A percentile compares a stretch with the other conserved stretches of the same genome.
Evolutionary conservation across 1,284 basidiomycete species (phyloP).

Genomic region (Tylopilus microsporus): DNA sequence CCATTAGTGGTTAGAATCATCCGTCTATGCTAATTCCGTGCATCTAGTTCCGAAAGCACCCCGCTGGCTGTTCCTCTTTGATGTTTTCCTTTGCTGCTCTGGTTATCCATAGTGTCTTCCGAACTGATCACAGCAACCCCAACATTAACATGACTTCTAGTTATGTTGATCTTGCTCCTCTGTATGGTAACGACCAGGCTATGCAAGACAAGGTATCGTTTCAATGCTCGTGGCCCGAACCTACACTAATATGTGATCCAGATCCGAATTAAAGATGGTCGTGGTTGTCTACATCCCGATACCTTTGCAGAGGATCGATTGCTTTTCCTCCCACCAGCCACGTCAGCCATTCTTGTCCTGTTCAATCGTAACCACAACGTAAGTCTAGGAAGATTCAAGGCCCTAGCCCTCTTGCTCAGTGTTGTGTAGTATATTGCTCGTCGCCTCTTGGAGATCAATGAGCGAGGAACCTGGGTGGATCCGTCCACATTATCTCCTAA

Average conservation of each 20-base stretch:
- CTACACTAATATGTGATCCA: slow-evolving; percentile 13
- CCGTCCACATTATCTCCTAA: slow-evolving; percentile 39
- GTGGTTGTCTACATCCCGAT: slow-evolving; percentile 65
- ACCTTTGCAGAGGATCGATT: slow-evolving; percentile 73
- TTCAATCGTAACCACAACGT: slow-evolving; percentile 88
- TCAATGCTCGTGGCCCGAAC: background rate
- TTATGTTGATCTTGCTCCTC: slow-evolving; percentile 78
- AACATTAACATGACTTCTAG: slow-evolving; percentile 82
- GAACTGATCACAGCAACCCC: slow-evolving; percentile 59
- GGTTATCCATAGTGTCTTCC: slow-evolving; percentile 78
- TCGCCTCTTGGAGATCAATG: slow-evolving; percentile 75
- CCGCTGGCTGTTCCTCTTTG: slow-evolving; percentile 69
- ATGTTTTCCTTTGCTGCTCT: slow-evolving; percentile 81
- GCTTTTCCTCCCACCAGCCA: slow-evolving; percentile 75
- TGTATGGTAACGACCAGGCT: slow-evolving; percentile 69
- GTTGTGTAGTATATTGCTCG: slow-evolving; percentile 66
- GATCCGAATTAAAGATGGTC: slow-evolving; percentile 54
- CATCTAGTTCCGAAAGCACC: slow-evolving; percentile 65
- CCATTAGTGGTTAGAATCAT: background rate
- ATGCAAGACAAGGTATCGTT: slow-evolving; percentile 51
- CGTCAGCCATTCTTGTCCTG: slow-evolving; percentile 66
- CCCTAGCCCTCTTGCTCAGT: background rate
- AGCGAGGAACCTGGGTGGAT: slow-evolving; percentile 55
- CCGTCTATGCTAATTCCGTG: background rate
- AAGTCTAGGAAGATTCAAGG: slow-evolving; percentile 22